Evolutionary conservation across 495 filamentous ascomycete species (phyloP).

Genomic region (Talaromyces wortmannii): DNA sequence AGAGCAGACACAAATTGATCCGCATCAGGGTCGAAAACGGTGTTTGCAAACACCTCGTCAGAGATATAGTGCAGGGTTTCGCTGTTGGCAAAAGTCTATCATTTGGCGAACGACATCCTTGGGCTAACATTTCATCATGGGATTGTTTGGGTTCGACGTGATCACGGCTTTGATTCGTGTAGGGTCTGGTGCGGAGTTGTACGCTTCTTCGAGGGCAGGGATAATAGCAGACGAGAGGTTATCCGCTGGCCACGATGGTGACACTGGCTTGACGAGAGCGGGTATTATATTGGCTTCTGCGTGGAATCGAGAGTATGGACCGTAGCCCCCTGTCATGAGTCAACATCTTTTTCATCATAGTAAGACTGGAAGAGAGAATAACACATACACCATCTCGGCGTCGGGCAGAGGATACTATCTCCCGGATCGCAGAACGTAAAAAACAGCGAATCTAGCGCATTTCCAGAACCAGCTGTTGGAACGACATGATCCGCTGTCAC

Average conservation of each 20-base stretch:
- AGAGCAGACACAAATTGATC: neutral
- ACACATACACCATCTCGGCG: neutral
- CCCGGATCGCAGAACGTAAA: neutral
- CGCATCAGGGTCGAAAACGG: neutral
- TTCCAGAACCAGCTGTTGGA: neutral
- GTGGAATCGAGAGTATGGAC: neutral
- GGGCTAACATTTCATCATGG: conserved; percentile 14
- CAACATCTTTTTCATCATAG: neutral
- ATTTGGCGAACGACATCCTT: conserved; percentile 11
- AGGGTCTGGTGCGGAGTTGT: neutral
- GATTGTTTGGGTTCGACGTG: conserved; percentile 15
- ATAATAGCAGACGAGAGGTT: neutral
- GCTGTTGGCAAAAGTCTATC: conserved; percentile 13
- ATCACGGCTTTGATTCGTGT: conserved; percentile 9
- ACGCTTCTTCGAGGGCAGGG: neutral
- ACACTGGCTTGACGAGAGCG: neutral
- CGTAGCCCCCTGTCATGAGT: neutral
- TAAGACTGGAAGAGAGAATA: neutral
- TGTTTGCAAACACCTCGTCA: conserved; percentile 23
- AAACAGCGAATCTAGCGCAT: neutral
- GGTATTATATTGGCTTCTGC: neutral
- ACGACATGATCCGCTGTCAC: neutral
- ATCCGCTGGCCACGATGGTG: neutral
- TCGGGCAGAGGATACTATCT: neutral
- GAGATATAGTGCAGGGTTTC: conserved; percentile 23